These are phyloP conservation scores for Houttuynia cordata DNA, from an alignment of 164 flowering plant species.

Conservation along the genomic window DNA sequence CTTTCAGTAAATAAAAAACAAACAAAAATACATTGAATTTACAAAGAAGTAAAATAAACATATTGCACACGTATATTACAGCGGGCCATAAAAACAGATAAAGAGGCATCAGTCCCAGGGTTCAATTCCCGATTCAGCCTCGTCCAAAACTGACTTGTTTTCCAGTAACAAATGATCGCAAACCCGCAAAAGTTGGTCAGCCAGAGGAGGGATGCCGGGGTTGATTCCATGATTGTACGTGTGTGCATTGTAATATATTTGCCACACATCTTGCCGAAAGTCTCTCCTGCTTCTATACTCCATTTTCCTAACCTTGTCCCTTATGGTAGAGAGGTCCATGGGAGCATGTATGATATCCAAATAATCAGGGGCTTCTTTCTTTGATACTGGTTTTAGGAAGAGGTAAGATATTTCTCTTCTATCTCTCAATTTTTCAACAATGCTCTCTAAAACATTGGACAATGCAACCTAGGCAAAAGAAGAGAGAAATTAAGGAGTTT, in stretches of 20 bases:
- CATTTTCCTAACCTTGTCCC: constrained; percentile 69
- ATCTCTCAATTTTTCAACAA: constrained; percentile 56
- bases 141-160: constrained; percentile 26
- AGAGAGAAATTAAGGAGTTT: neutral
- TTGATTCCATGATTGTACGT: constrained; percentile 63
- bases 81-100: neutral
- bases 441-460: constrained; percentile 60
- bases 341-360: constrained; percentile 45
- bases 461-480: constrained; percentile 59
- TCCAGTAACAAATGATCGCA: constrained; percentile 60
- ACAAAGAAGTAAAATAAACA: neutral
- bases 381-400: constrained; percentile 74
- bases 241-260: constrained; percentile 76
- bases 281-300: constrained; percentile 63
- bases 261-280: constrained; percentile 87
- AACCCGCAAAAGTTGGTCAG: constrained; percentile 78
- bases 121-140: constrained; percentile 73
- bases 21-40: neutral
- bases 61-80: neutral
- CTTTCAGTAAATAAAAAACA: too few species aligned
- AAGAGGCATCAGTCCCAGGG: neutral
- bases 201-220: too few species aligned
- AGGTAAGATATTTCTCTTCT: constrained; percentile 51
- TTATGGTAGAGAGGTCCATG: constrained; percentile 87
- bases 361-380: constrained; percentile 94